These are phyloP conservation scores for Trypanosoma avium DNA, from an alignment of 208 protist genomes.

Conservation along the genomic window DNA sequence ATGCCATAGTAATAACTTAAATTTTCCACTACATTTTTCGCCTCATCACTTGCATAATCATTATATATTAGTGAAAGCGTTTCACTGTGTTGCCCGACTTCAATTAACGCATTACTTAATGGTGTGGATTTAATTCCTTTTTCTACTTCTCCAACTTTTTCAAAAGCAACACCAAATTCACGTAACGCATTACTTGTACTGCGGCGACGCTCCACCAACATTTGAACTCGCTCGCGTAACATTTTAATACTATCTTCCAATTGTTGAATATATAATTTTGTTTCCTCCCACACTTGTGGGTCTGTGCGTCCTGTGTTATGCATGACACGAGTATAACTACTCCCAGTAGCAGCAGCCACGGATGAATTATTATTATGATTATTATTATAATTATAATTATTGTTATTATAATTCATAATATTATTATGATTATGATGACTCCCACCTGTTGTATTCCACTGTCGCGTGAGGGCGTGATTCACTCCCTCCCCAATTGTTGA, in stretches of 20 bases:
- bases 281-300: conserved; percentile 31
- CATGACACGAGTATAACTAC: conserved; percentile 17
- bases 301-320: conserved; percentile 12
- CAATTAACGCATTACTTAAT: conserved; percentile 50
- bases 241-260: conserved; percentile 43
- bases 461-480: conserved; percentile 22
- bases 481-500: conserved; percentile 23
- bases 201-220: conserved; percentile 37
- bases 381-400: too few species aligned
- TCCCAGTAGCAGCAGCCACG: not conserved
- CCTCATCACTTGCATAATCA: conserved; percentile 68
- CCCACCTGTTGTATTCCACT: too few species aligned
- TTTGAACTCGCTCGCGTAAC: conserved; percentile 41
- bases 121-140: conserved; percentile 32
- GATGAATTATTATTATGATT: not conserved
- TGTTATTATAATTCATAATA: too few species aligned
- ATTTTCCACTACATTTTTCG: conserved; percentile 72
- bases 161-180: conserved; percentile 56
- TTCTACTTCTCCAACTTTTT: conserved; percentile 48
- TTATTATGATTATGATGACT: too few species aligned
- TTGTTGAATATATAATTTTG: conserved; percentile 36
- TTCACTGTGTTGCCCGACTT: conserved; percentile 60
- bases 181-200: conserved; percentile 38
- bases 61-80: conserved; percentile 49
- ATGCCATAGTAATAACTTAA: conserved; percentile 85